Evolutionary conservation across 1,139 yeast genomes (phyloP), one percentile per base, ranked within the genome.

Genomic region (Barnettozyma hawaiiensis): DNA sequence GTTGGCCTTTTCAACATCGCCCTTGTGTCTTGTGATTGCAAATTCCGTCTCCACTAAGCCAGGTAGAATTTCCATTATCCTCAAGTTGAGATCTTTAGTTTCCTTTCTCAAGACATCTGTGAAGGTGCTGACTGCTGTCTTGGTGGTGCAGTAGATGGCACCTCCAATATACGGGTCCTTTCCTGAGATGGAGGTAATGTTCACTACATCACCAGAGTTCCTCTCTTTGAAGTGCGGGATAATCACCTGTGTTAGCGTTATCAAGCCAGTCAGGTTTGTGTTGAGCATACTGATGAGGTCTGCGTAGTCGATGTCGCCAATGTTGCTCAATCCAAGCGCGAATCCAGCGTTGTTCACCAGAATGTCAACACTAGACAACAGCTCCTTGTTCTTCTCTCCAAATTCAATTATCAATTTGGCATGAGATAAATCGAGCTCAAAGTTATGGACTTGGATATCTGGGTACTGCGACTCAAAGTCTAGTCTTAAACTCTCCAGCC

Each of bases 21-120:
- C 86, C 76, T 58, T 85, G 42, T 86, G 85, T 49, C 89, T 69
- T 22, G 78, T 79, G 22, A 73, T 60, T 21, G 85, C 77, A 60
- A 83, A 83, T 56, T 82, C 89, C 23, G 90, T 83, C 61, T 79
- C 83, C 22, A 82, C 87, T 39, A 78, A 77, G 48, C 90, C 90
- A 4, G 92, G 90, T 48, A 81, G 84, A 37, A 82, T 74, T 57
- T 81, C 85, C 48, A 82, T 68, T 32, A 83, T 84, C 50, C 92
- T 67, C 51, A 82, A 73, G 47, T 73, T 70, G 36, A 85, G 78
- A 55, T 66, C 64, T 47, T 81, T 74, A 54, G 76, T 68, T 61
- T 83, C 92, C 63, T 81, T 81, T 56, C 92, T 70, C 59, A 83
- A 69, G 0, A 81, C 70, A 36, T 75, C 73, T 23, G 85, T 70